These are phyloP conservation scores for Ophiostoma sp. DNA, from an alignment of 2,329 filamentous ascomycete genomes.

Conservation along the genomic window DNA sequence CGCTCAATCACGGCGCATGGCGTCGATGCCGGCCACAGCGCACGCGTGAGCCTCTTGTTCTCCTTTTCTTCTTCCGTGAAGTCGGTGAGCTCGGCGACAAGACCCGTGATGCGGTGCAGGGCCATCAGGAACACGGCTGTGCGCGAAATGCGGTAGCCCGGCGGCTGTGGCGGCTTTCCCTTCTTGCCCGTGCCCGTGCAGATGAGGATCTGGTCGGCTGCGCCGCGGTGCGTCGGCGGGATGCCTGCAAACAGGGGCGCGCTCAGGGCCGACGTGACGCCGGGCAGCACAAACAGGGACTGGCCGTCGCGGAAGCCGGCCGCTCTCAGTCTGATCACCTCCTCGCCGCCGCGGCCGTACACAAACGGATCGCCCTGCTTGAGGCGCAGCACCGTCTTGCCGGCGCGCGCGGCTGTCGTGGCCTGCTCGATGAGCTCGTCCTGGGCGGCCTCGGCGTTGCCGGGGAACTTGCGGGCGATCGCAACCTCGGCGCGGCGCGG, in stretches of 20 bases:
- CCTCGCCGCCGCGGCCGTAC: constrained; percentile 91
- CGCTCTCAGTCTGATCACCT: constrained; percentile 74
- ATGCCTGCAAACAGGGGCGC: constrained; percentile 86
- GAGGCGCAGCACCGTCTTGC: constrained; percentile 76
- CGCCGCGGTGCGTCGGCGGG: constrained; percentile 80
- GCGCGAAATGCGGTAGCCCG: constrained; percentile 66
- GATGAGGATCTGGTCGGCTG: constrained; percentile 89
- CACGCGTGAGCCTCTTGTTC: constrained; percentile 31
- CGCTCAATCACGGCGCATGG: constrained; percentile 91
- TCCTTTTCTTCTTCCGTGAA: constrained; percentile 34
- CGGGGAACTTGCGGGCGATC: constrained; percentile 95
- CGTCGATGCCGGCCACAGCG: constrained; percentile 66
- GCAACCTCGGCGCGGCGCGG: constrained; percentile 82
- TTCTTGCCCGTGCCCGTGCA: constrained; percentile 95
- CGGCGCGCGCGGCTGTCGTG: constrained; percentile 57
- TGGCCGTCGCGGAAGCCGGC: constrained; percentile 58
- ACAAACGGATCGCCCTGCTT: constrained; percentile 98
- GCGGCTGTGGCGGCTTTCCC: constrained; percentile 74
- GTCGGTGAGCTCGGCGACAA: constrained; percentile 65
- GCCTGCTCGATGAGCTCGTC: constrained; percentile 80
- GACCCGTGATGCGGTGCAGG: constrained; percentile 70
- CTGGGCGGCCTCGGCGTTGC: constrained; percentile 90
- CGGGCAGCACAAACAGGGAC: constrained; percentile 63
- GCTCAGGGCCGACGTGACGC: constrained; percentile 80
- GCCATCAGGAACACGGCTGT: constrained; percentile 96